These are phyloP conservation scores for Diaporthe citri DNA, from an alignment of 2,329 filamentous ascomycete species.

Conservation along the genomic window DNA sequence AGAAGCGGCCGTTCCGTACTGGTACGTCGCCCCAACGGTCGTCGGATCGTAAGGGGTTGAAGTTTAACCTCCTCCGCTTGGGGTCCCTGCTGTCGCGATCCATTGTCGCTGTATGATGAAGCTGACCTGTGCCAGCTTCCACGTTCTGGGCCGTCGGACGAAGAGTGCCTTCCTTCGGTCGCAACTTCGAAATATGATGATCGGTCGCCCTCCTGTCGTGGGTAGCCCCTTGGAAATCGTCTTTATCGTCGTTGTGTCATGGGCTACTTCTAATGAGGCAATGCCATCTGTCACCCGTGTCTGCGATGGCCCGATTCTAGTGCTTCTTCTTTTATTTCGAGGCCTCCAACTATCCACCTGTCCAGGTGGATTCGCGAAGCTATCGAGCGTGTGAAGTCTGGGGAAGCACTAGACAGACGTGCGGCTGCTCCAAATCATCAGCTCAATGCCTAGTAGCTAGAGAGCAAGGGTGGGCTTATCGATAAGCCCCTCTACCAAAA, in stretches of 20 bases:
- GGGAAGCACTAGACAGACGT: background rate
- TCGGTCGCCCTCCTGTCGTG: background rate
- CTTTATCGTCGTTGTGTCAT: background rate
- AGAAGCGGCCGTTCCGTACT: slow-evolving; percentile 54
- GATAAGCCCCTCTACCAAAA: slow-evolving; percentile 33
- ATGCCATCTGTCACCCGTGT: background rate
- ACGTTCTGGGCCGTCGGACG: background rate
- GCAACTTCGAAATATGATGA: no score
- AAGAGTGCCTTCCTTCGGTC: background rate
- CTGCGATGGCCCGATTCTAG: background rate
- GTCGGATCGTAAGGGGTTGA: slow-evolving; percentile 63
- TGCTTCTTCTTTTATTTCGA: background rate
- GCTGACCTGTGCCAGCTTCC: background rate
- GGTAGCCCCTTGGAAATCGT: background rate
- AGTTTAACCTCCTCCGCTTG: slow-evolving; percentile 73
- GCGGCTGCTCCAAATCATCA: slow-evolving; percentile 13
- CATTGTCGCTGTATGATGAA: slow-evolving; percentile 42
- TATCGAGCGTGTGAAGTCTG: background rate
- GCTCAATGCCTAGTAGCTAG: background rate
- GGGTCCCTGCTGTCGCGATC: slow-evolving; percentile 52
- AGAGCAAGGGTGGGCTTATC: slow-evolving; percentile 15
- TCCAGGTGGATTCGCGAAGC: background rate
- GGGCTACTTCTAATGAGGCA: background rate
- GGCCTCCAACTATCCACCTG: slow-evolving; percentile 2
- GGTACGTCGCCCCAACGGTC: slow-evolving; percentile 69